Base-by-base conservation (phyloP, 2,329 filamentous ascomycete species). In the Monilinia laxa region DNA sequence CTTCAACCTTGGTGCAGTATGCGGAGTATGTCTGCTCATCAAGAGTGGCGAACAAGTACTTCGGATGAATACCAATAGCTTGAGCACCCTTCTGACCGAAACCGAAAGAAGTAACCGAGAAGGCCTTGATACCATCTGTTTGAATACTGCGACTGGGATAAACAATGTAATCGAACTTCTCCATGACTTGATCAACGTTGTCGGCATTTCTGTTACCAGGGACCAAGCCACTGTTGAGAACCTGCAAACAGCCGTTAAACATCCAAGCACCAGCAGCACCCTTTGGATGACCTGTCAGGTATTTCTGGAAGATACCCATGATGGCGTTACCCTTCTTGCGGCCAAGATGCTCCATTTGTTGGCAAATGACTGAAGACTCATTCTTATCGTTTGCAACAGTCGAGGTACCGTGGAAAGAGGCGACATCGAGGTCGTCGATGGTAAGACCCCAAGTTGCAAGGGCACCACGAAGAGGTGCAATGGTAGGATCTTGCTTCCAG, bases 351-450 rank as follows among this genome's bases (percentile, higher is more conserved):
- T 89, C 89, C 80, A 99, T 87, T 81, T 99, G 96, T 79, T 97
- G 88, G 84, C 94, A 97, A 74, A 99, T 90, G 76, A 97, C 95
- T 64, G 93, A 93, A 23, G 95, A 98, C 80, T 99, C 95, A 80
- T 99, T 99, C 89, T 98, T 98, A 84, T 99, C 95, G 79, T 99
- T 99, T 73, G 95, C 95, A 77, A 96, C 93, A 71, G 95, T 99
- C 0, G 95, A 98, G 52, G 95, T 99, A 75, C 95, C 95, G 83
- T 99, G 95, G 91, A 98, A 98, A 18, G 95, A 98, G 20, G 95
- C 94, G 70, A 99, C 93, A 73, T 85, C 90, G 47, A 99, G 87
- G 75, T 99, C 95, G 76, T 99, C 95, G 71, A 99, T 92, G 16
- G 95, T 98, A 66, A 99, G 89, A 77, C 94, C 95, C 95, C 95